These are phyloP conservation scores for Hypoxylon crocopeplum DNA, from an alignment of 495 filamentous ascomycete genomes.

Conservation along the genomic window DNA sequence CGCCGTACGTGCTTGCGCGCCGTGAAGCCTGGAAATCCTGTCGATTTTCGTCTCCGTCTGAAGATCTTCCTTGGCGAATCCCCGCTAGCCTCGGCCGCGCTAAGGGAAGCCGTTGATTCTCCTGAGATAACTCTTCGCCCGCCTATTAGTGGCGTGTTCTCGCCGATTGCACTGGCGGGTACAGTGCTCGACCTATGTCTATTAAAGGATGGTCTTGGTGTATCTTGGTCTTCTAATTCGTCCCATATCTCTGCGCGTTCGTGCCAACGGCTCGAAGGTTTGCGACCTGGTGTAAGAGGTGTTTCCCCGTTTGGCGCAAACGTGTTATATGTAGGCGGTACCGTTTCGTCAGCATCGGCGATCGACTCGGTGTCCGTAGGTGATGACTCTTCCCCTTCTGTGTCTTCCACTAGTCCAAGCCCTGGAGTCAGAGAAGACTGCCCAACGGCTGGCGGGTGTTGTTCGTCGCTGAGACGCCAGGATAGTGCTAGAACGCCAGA, in stretches of 20 bases:
- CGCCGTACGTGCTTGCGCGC: constrained; percentile 45
- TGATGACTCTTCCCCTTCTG: constrained; percentile 62
- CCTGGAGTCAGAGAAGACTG: constrained; percentile 72
- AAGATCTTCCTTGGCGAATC: constrained; percentile 42
- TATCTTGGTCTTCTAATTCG: constrained; percentile 66
- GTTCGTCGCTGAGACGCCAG: constrained; percentile 85
- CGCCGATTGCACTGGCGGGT: constrained; percentile 32
- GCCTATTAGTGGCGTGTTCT: constrained; percentile 40
- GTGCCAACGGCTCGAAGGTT: constrained; percentile 50
- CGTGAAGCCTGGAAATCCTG: constrained; percentile 61
- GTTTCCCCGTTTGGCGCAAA: constrained; percentile 50
- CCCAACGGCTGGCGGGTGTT: constrained; percentile 62
- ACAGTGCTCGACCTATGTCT: constrained; percentile 48
- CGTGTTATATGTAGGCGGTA: constrained; percentile 52
- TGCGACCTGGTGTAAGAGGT: constrained; percentile 41
- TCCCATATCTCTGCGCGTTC: constrained; percentile 72
- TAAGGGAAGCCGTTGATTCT: constrained; percentile 36
- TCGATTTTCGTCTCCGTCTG: constrained; percentile 55
- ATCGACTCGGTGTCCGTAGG: constrained; percentile 52
- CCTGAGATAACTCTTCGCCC: constrained; percentile 32
- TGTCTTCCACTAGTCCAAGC: constrained; percentile 71
- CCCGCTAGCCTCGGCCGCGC: constrained; percentile 20
- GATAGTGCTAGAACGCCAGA: constrained; percentile 89
- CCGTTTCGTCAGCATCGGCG: constrained; percentile 43
- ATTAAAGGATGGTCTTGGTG: constrained; percentile 43